phyloP scores from a whole-genome alignment of 73 alveolate species.

The Blepharisma stoltei region DNA sequence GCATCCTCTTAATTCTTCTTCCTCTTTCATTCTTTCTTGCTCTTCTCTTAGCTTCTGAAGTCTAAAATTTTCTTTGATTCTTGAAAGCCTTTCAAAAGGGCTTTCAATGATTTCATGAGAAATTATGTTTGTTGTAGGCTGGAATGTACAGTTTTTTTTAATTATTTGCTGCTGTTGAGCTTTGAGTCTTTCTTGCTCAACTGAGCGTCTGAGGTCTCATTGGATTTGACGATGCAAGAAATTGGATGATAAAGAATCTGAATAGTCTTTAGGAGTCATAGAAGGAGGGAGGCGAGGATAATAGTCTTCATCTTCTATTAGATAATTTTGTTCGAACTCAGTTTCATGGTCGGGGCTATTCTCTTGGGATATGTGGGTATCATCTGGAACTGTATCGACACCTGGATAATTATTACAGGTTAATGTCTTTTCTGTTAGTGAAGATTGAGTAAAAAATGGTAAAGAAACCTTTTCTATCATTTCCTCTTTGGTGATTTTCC shows the following conservation, averaged over 20 bases:
- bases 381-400: not conserved
- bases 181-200: not conserved
- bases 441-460: not conserved
- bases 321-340: not conserved
- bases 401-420: too few species aligned
- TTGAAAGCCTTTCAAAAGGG: conserved; percentile 2
- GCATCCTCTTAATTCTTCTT: conserved; percentile 16
- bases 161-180: not conserved
- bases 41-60: not conserved
- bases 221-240: not conserved
- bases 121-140: conserved; percentile 16
- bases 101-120: not conserved
- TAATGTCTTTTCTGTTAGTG: too few species aligned
- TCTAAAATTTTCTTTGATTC: not conserved
- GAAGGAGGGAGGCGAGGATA: not conserved
- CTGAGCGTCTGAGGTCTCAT: not conserved
- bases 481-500: conserved; percentile 26
- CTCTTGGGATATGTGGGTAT: not conserved
- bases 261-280: not conserved
- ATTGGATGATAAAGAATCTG: not conserved
- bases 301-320: not conserved
- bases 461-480: conserved; percentile 13
- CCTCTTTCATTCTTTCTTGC: conserved; percentile 5
- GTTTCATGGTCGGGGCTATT: not conserved
- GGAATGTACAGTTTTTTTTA: not conserved